phyloP scores from a whole-genome alignment of 1,139 yeast genomes.

The Saccharomyces hybrid region DNA sequence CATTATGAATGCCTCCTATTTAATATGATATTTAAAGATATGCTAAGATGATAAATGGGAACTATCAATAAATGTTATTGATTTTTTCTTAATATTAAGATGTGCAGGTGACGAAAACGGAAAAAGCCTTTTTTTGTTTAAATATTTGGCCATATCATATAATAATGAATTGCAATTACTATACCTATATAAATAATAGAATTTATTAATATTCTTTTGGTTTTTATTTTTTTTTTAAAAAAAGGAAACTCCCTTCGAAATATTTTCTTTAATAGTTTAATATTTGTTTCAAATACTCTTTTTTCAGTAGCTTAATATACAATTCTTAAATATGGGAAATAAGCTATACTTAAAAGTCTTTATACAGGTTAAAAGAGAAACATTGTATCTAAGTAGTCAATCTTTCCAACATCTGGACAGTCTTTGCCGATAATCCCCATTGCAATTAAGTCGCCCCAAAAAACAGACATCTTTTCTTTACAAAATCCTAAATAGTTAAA shows the following conservation, averaged over 20 bases:
- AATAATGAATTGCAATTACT: neutral
- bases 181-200: neutral
- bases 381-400: neutral
- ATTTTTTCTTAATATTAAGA: neutral
- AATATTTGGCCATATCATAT: neutral
- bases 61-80: neutral
- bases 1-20: neutral
- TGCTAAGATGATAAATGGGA: neutral
- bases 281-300: neutral
- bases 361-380: neutral
- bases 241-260: neutral
- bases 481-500: constrained; percentile 75
- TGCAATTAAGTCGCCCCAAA: constrained; percentile 65
- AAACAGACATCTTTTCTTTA: constrained; percentile 60
- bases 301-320: too few species aligned
- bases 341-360: too few species aligned
- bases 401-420: constrained; percentile 13
- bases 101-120: neutral
- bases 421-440: constrained; percentile 46
- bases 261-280: neutral
- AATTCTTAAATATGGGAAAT: too few species aligned
- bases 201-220: neutral
- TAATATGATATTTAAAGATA: neutral
- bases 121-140: too few species aligned
- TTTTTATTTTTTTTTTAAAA: neutral